Evolutionary conservation across 768 basidiomycete genomes (phyloP).

Genomic region (Xanthoconium purpureum): DNA sequence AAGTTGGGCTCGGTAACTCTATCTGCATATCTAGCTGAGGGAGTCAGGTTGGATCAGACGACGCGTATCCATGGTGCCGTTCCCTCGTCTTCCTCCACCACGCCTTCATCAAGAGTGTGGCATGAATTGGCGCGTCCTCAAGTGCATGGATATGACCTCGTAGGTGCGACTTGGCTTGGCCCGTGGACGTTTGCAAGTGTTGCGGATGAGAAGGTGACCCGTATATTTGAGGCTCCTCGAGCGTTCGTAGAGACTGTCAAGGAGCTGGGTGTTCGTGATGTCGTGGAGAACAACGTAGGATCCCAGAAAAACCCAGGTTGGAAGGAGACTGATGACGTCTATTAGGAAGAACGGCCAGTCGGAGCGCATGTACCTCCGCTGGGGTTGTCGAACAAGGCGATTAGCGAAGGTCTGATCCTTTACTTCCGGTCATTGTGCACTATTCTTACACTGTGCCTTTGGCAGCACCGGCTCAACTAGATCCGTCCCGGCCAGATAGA

Average conservation of each 20-base stretch:
- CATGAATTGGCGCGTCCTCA: constrained; percentile 91
- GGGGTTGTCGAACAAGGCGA: constrained; percentile 91
- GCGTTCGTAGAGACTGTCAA: constrained; percentile 70
- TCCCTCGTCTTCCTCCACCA: constrained; percentile 16
- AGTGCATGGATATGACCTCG: constrained; percentile 93
- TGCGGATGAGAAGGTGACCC: constrained; percentile 93
- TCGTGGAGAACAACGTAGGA: constrained; percentile 51
- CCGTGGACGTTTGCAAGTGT: constrained; percentile 82
- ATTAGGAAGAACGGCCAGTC: constrained; percentile 58
- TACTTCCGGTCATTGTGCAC: background rate
- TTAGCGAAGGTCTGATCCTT: constrained; percentile 53
- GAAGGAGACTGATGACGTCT: constrained; percentile 3
- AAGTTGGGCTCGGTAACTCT: constrained; percentile 19
- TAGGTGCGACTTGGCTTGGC: constrained; percentile 73
- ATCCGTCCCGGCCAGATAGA: constrained; percentile 21
- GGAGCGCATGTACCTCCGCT: constrained; percentile 91
- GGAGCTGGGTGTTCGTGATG: constrained; percentile 44
- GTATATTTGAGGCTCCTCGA: constrained; percentile 89
- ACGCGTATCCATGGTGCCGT: constrained; percentile 79
- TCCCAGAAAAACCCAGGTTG: background rate
- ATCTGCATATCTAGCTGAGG: background rate
- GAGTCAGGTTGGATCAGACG: constrained; percentile 79
- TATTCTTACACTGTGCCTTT: background rate
- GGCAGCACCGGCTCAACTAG: constrained; percentile 18
- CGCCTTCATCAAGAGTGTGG: constrained; percentile 45